Evolutionary conservation across 2,329 filamentous ascomycete species (phyloP).

Genomic region (Orbilia oligospora): DNA sequence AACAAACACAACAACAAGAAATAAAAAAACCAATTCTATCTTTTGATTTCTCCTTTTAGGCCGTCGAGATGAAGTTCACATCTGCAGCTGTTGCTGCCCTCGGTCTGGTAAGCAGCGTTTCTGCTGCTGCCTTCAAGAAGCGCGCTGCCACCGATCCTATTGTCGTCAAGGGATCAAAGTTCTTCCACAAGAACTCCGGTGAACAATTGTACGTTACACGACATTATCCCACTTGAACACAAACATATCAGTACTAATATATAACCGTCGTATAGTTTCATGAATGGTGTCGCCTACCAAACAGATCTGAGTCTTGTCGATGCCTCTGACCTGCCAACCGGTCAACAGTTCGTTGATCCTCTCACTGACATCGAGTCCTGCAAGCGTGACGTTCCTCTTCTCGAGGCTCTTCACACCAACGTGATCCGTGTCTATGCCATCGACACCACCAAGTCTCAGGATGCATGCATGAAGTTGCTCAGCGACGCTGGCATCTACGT

Average conservation of each 20-base stretch:
- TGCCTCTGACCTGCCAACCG: constrained; percentile 71
- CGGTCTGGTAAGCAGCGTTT: constrained; percentile 70
- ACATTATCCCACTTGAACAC: constrained; percentile 40
- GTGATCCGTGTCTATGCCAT: constrained; percentile 95
- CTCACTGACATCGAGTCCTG: constrained; percentile 80
- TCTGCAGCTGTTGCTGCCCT: constrained; percentile 67
- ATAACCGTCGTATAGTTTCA: constrained; percentile 72
- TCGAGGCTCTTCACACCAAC: constrained; percentile 86
- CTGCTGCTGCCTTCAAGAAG: constrained; percentile 37
- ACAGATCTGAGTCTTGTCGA: constrained; percentile 75
- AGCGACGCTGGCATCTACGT: constrained; percentile 93
- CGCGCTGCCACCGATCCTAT: constrained; percentile 73
- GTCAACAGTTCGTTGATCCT: constrained; percentile 81
- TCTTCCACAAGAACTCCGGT: constrained; percentile 88
- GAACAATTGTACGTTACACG: constrained; percentile 75
- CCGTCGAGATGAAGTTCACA: constrained; percentile 72
- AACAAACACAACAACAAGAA: too few relatives aligned
- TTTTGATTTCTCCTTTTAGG: too few relatives aligned
- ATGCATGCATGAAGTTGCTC: constrained; percentile 85
- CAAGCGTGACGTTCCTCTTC: constrained; percentile 86
- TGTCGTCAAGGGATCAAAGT: constrained; percentile 78
- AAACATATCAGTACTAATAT: constrained; percentile 61
- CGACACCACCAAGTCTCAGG: constrained; percentile 83
- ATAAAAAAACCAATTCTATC: not conserved
- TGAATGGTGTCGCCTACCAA: constrained; percentile 96